Base-by-base conservation (phyloP, 441 rosid species). In the Pelargonium fulgidum region DNA sequence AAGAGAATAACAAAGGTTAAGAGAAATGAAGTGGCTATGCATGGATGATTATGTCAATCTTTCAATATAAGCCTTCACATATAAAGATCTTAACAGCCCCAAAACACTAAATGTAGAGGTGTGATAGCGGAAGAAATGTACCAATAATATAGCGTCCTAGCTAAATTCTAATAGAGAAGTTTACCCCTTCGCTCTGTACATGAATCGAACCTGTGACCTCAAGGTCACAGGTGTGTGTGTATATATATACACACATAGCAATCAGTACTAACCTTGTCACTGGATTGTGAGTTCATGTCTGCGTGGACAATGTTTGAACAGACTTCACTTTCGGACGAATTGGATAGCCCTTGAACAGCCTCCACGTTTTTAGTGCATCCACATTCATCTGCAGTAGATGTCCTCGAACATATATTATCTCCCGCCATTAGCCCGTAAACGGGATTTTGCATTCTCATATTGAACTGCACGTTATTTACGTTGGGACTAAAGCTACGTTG, bases 251-350 rank as follows among this genome's bases (percentile, higher is more conserved):
- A 26, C 33, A 26, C 39, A 33, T 19, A 52, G 59, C 58, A 52
- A 8, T 52, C 3, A 52, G 59, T 14, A 72, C 82, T 24, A 77
- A 86, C 89, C 88, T 84, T 71, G 56, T 68, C 77, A 61, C 71
- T 62, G 44, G 67, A 67, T 76, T 65, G 74, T 64, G 65, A 66
- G 47, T 41, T 45, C 66, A 54, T 24, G 70, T 76, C 76, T 3
- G 64, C 65, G 24, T 12, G 11, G 7, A 58, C 10, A 33, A 71
- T 52, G 50, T 48, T 52, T 16, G 70, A 73, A 62, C 63, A 62
- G 48, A 58, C 63, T 69, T 64, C 72, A 20, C 24, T 39, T 47
- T 62, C 72, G 47, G 63, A 24, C 70, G 70, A 50, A 42, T 64
- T 62, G 7, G 71, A 58, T 69, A 74, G 80, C 74, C 70, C 76